Evolutionary conservation across 306 rosid genomes (phyloP), one percentile per base, ranked within the genome.

Genomic region (Trifolium subterraneum): DNA sequence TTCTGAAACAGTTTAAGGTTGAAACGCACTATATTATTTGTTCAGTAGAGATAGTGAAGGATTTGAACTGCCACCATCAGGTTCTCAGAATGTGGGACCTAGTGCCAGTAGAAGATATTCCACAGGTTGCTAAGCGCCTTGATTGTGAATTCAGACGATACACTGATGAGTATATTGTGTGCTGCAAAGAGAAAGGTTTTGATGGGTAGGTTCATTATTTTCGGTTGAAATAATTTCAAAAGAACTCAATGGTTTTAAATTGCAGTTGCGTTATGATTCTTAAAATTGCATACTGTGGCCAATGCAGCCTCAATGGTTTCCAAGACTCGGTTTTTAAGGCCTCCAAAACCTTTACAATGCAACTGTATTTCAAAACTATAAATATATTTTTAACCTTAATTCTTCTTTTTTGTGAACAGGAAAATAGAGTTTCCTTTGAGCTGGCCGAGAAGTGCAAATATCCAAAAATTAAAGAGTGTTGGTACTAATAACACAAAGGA

Each of bases 71-170:
- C 63, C 83, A 84, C 59, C 8, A 9, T 39, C 97, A 89, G 83
- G 80, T 87, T 47, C 50, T 91, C 68, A 91, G 80, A 66, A 67
- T 91, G 9, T 89, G 97, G 97, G 89, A 91, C 19, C 14, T 91
- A 6, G 45, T 87, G 56, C 78, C 81, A 27, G 35, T 63, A 5
- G 95, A 91, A 31, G 88, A 80, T 68, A 71, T 86, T n/a, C 64
- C 87, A 3, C 75, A 79, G 45, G 68, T 86, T 64, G 72, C 27
- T 4, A 81, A 75, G 41, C 87, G 82, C 15, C 84, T 82, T 5
- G 90, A 84, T 2, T 50, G 27, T 44, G 80, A 81, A 51, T 87
- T 82, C 61, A 59, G 35, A 20, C 79, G 80, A 36, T 91, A 79
- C 70, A 78, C 87, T 0, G 85, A 83, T 58, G 82, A 79, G 23